Evolutionary conservation across 768 basidiomycete species (phyloP), one percentile per base, ranked within the genome.

Genomic region (Suillus paluster): DNA sequence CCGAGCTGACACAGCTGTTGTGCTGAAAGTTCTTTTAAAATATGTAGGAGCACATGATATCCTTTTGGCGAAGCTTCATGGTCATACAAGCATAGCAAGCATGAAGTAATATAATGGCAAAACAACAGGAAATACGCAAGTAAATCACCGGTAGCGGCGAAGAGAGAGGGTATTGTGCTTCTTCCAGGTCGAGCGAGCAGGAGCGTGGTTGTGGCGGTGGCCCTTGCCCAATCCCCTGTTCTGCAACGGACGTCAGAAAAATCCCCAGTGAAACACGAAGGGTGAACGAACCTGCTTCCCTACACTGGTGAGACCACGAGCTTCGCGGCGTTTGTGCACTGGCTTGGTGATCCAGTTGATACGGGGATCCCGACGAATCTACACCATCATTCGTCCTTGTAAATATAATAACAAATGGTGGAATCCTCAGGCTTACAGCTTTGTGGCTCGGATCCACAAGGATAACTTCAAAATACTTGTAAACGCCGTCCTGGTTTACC

Each of bases 291-390:
- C 93, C 84, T 94, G 88, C 81, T 99, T 99, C 71, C 97, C 97
- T 64, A 92, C 87, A 74, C 91, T 89, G 75, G 97, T 99, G 69
- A 99, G 94, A 66, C 97, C 97, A 77, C 97, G 95, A 69, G 94
- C 87, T 79, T 99, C 97, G 73, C 97, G 90, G 74, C 91, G 94
- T 82, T 98, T 99, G 90, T 99, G 97, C 54, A 99, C 97, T 34
- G 97, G 92, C 77, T 96, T 95, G 74, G 85, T 81, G 80, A 99
- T 99, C 97, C 97, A 99, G 89, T 93, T 99, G 84, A 99, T 98
- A 73, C 94, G 88, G 67, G 97, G 83, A 77, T 99, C 96, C 66
- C 96, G 93, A 67, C 95, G 94, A 79, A 99, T 90, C 89, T 92
- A 67, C 38, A 59, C 25, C 39, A 61, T 44, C 60, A n/a, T 76